phyloP scores from a whole-genome alignment of 2,329 filamentous ascomycete species.

The Thelonectria rubi region DNA sequence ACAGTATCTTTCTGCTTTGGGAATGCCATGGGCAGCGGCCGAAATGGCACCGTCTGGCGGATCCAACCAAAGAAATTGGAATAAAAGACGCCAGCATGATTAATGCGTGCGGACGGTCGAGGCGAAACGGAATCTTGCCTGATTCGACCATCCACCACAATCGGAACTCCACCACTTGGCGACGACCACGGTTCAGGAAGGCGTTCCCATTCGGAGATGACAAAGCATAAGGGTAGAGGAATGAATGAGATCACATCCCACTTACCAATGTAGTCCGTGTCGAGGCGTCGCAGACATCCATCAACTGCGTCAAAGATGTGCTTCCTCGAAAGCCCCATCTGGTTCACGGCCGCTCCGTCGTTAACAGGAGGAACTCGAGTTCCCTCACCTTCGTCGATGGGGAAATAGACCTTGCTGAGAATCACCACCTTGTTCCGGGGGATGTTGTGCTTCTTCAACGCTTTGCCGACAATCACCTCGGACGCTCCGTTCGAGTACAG shows the following conservation, averaged over 20 bases:
- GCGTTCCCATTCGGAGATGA: not conserved
- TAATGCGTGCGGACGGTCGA: too few species aligned
- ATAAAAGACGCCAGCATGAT: too few species aligned
- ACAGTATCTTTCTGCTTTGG: constrained; percentile 37
- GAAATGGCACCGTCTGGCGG: constrained; percentile 26
- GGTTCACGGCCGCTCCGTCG: constrained; percentile 44
- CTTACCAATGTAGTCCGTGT: constrained; percentile 63
- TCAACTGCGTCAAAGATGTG: constrained; percentile 73
- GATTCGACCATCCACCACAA: too few species aligned
- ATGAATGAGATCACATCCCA: not conserved
- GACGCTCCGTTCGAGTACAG: constrained; percentile 65
- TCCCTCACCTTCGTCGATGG: constrained; percentile 48
- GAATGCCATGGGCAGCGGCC: constrained; percentile 39
- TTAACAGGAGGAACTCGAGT: constrained; percentile 47
- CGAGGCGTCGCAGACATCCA: constrained; percentile 62
- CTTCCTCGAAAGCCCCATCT: constrained; percentile 65
- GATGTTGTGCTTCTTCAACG: constrained; percentile 67
- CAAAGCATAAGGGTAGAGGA: not conserved
- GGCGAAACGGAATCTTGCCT: constrained; percentile 21
- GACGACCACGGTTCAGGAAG: not conserved
- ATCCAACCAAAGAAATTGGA: constrained; percentile 15
- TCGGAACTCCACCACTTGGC: constrained; percentile 24
- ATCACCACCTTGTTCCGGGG: constrained; percentile 66
- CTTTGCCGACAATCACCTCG: constrained; percentile 65
- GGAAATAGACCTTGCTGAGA: constrained; percentile 58